These are phyloP conservation scores for Aspergillus cavernicola DNA, from an alignment of 495 filamentous ascomycete species.

Conservation along the genomic window DNA sequence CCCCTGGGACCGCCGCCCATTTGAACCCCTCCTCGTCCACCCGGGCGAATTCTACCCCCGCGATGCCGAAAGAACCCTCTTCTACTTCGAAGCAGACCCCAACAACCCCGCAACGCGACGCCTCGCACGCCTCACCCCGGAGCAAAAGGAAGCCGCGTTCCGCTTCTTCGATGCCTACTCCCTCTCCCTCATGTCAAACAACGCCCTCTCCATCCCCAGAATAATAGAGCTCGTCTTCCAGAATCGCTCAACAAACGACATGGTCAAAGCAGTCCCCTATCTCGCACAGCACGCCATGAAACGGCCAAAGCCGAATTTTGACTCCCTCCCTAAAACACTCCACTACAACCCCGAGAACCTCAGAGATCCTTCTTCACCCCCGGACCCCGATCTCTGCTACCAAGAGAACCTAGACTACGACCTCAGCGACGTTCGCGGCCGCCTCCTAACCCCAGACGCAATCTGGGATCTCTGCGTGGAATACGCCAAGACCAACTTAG, in stretches of 20 bases:
- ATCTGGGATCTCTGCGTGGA: slow-evolving; percentile 35
- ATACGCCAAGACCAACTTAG: slow-evolving; percentile 22
- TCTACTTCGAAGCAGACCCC: slow-evolving; percentile 39
- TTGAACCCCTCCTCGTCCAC: slow-evolving; percentile 50
- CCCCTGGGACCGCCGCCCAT: slow-evolving; percentile 60
- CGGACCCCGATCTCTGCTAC: slow-evolving; percentile 23
- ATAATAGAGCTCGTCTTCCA: slow-evolving; percentile 28
- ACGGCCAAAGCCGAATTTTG: slow-evolving; percentile 29
- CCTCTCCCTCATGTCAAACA: slow-evolving; percentile 20
- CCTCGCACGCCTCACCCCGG: slow-evolving; percentile 11
- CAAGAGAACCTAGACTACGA: slow-evolving; percentile 38
- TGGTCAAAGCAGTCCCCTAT: slow-evolving; percentile 31
- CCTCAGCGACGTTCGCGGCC: slow-evolving; percentile 26
- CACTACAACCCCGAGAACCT: slow-evolving; percentile 3
- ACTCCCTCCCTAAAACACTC: slow-evolving; percentile 18
- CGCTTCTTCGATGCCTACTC: slow-evolving; percentile 25
- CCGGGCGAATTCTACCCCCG: slow-evolving; percentile 55
- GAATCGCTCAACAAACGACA: slow-evolving; percentile 20
- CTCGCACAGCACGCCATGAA: slow-evolving; percentile 29
- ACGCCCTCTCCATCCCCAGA: slow-evolving; percentile 21
- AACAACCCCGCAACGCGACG: slow-evolving; percentile 17
- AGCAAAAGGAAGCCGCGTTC: slow-evolving; percentile 11
- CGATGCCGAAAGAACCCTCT: slow-evolving; percentile 14
- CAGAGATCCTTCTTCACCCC: not conserved
- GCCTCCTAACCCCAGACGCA: slow-evolving; percentile 14